These are phyloP conservation scores for Coffea canephora DNA, from an alignment of 257 asterid species.

Conservation along the genomic window DNA sequence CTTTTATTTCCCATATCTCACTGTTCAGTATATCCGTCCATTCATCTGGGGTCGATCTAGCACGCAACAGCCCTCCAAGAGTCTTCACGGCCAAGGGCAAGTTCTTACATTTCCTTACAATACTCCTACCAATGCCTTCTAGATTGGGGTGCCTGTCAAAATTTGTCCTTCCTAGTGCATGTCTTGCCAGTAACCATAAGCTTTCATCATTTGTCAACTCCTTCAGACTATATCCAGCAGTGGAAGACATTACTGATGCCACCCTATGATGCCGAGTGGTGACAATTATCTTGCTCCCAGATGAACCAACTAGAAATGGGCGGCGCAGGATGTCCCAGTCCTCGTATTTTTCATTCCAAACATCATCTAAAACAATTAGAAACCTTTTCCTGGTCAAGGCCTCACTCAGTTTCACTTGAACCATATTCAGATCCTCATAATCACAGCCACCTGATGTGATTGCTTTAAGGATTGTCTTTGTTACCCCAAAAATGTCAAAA, in stretches of 20 bases:
- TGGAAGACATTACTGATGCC: slow-evolving; percentile 7
- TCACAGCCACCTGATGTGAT: slow-evolving; percentile 3
- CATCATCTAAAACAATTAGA: slow-evolving; percentile 22
- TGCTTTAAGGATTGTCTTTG: background rate
- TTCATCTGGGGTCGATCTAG: too few species aligned
- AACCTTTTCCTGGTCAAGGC: slow-evolving; percentile 1
- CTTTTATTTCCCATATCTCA: slow-evolving; percentile 19
- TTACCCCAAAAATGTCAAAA: background rate
- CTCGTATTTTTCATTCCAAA: slow-evolving; percentile 15
- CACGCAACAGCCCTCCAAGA: slow-evolving; percentile 11
- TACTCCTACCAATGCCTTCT: too few species aligned
- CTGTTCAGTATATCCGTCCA: slow-evolving; percentile 7
- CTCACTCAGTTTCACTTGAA: slow-evolving; percentile 17
- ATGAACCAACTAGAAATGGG: slow-evolving; percentile 17
- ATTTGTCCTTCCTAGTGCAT: too few species aligned
- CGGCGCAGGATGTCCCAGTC: slow-evolving; percentile 17
- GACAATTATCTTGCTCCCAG: slow-evolving; percentile 18
- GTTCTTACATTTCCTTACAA: slow-evolving; percentile 6
- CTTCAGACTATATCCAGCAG: background rate
- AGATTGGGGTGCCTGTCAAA: too few species aligned
- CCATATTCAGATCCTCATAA: slow-evolving; percentile 5
- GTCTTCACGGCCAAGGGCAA: slow-evolving; percentile 26
- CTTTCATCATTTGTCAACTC: background rate
- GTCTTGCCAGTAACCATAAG: too few species aligned
- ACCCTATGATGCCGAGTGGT: slow-evolving; percentile 15